phyloP scores from a whole-genome alignment of 1,284 basidiomycete genomes.

The Puccinia polysora region DNA sequence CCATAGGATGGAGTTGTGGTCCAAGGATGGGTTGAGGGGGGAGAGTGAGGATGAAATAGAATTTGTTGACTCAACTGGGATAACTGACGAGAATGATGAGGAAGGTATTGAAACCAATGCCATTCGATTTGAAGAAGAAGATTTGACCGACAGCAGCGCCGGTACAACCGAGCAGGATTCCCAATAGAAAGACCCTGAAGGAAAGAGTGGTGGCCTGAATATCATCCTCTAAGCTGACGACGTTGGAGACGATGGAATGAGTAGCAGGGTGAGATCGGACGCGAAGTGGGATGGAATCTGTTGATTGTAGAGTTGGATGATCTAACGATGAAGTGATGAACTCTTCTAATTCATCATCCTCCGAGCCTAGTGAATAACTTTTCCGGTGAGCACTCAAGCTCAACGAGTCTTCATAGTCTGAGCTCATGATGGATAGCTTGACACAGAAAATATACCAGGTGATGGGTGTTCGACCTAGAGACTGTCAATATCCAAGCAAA shows the following conservation, averaged over 20 bases:
- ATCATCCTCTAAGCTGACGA: slow-evolving; percentile 35
- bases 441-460: too few species aligned
- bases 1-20: slow-evolving; percentile 39
- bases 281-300: slow-evolving; percentile 23
- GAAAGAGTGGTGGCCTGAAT: slow-evolving; percentile 54
- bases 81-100: slow-evolving; percentile 21
- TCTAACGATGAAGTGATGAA: background rate
- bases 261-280: background rate
- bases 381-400: background rate
- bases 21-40: background rate
- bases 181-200: slow-evolving; percentile 57
- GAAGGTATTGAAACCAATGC: slow-evolving; percentile 16
- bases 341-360: background rate
- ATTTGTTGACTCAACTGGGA: background rate
- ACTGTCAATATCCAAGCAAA: too few species aligned
- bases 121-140: slow-evolving; percentile 42
- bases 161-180: slow-evolving; percentile 57
- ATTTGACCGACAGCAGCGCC: slow-evolving; percentile 57
- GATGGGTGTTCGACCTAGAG: too few species aligned
- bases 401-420: too few species aligned
- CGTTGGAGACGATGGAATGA: slow-evolving; percentile 30
- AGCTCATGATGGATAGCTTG: too few species aligned
- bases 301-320: background rate
- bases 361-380: background rate
- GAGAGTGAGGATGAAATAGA: background rate